A percentile compares a stretch with the other conserved stretches of the same genome.
These are phyloP conservation scores for Beauveria medogensis DNA, from an alignment of 2,329 filamentous ascomycete species.

Conservation along the genomic window DNA sequence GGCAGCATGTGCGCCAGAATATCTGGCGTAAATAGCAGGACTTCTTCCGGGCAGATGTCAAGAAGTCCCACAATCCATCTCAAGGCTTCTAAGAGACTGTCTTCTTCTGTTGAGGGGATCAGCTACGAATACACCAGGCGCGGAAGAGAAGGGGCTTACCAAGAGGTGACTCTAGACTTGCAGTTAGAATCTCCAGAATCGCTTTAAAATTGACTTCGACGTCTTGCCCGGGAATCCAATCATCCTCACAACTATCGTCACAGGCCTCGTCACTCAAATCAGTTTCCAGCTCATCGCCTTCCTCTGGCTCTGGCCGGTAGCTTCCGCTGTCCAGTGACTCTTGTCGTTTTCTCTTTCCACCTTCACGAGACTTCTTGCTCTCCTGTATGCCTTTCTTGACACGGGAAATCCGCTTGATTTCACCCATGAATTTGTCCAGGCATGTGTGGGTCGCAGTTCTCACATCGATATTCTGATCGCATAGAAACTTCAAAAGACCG, in stretches of 20 bases:
- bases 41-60: constrained; percentile 94
- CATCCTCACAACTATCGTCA: constrained; percentile 65
- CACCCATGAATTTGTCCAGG: constrained; percentile 80
- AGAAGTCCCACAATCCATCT: constrained; percentile 96
- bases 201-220: constrained; percentile 88
- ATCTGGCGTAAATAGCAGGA: constrained; percentile 87
- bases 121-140: not conserved
- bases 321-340: constrained; percentile 62
- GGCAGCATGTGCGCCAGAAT: constrained; percentile 87
- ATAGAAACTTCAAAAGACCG: constrained; percentile 84
- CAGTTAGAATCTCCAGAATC: constrained; percentile 85
- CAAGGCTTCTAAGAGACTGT: constrained; percentile 82
- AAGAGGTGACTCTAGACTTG: constrained; percentile 74
- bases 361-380: constrained; percentile 64
- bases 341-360: constrained; percentile 61
- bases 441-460: constrained; percentile 85
- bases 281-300: constrained; percentile 52
- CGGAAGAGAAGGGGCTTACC: constrained; percentile 39
- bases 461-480: constrained; percentile 88
- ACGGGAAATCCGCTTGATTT: constrained; percentile 89
- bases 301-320: constrained; percentile 47
- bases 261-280: constrained; percentile 50
- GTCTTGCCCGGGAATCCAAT: constrained; percentile 96
- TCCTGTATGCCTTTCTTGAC: constrained; percentile 90
- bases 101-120: constrained; percentile 55